Base-by-base conservation (phyloP, 2,329 filamentous ascomycete species). In the Scopulariopsis brevicaulis region DNA sequence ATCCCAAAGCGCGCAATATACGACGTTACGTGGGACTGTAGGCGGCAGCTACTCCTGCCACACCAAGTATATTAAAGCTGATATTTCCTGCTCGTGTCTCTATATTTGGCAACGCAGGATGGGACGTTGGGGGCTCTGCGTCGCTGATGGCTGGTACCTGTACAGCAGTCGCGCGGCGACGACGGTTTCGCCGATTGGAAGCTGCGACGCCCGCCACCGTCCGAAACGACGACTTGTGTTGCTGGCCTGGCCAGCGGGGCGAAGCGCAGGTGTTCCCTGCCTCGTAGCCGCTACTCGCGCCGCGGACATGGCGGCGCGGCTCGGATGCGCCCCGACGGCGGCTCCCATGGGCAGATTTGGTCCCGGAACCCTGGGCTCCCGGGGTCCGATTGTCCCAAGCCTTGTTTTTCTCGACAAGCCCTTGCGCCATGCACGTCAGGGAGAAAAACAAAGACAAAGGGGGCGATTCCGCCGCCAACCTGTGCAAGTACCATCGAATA, bases 91-190 rank as follows among this genome's bases (percentile, higher is more conserved):
- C 46, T 50, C 46, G 46, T 24, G 46, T 52, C 18, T 37, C 52
- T 53, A 22, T 32, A 56, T 51, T 51, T 56, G 54, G 54, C 54
- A 56, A 56, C 51, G 50, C 55, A 56, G 55, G 55, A 51, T 43
- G 50, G 20, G 11, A 18, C 40, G 5, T n/a, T 46, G 15, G 40
- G n/a, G 28, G 28, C 28, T 32, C 28, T 32, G 28, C 28, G 28
- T 32, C 28, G 28, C 28, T 32, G 28, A 32, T 32, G 28, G 28
- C 28, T 8, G 4, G 28, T 8, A 32, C 28, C 4, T 32, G 28
- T 32, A 8, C 28, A 32, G 28, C 8, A 32, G 8, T 32, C 28
- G 28, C 28, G 28, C 28, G 28, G 28, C 28, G 28, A 32, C 28
- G 28, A 32, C 28, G 28, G 28, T 32, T 32, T 32, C 28, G 28